Conservation (phyloP, 176 grass and related monocot species). For the Panicum miliaceum region DNA sequence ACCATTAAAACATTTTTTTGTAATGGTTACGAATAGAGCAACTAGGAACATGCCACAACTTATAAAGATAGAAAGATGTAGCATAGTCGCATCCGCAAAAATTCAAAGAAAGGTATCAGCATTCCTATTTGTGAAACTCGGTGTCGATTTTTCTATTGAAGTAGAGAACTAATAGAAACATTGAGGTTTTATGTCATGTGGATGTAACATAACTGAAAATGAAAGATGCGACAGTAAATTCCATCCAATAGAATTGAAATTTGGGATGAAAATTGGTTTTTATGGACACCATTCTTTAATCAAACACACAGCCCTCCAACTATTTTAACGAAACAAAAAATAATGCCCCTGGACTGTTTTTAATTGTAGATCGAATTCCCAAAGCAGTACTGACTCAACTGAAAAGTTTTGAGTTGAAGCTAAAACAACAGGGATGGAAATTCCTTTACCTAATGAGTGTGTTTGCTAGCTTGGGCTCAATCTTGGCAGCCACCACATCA, state of each 20-base stretch:
- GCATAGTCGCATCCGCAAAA: background rate
- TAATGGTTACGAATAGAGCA: background rate
- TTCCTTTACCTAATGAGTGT: conserved; percentile 47
- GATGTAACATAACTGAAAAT: background rate
- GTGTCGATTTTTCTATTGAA: conserved; percentile 4
- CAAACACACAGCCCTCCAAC: background rate
- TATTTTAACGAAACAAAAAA: background rate
- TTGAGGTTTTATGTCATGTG: background rate
- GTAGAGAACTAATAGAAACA: background rate
- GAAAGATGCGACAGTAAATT: background rate
- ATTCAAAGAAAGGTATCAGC: background rate
- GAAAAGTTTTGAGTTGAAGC: background rate
- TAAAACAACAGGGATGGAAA: conserved; percentile 1
- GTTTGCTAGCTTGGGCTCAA: conserved; percentile 47
- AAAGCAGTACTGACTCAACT: background rate
- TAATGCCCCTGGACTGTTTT: too few relatives aligned
- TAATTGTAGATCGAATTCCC: background rate
- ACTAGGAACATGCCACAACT: background rate
- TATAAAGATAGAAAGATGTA: background rate
- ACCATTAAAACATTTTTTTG: background rate
- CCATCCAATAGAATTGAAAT: background rate
- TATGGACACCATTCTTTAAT: background rate
- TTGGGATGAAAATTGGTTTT: background rate
- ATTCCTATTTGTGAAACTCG: background rate
- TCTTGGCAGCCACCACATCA: conserved; percentile 50